These are phyloP conservation scores for Gastrolobium bilobum DNA, from an alignment of 306 rosid species.

Conservation along the genomic window DNA sequence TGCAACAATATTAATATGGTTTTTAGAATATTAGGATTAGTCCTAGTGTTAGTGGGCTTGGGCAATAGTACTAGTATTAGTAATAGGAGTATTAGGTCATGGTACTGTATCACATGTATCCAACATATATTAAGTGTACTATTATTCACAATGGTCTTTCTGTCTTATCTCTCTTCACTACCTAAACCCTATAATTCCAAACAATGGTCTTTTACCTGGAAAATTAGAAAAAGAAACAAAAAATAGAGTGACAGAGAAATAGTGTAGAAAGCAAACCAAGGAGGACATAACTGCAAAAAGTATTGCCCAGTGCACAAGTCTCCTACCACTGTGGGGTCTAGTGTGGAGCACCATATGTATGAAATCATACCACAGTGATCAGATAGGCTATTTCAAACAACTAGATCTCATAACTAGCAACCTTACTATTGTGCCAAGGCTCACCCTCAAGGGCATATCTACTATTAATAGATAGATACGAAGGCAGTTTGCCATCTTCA, in stretches of 20 bases:
- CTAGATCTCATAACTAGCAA: conserved; percentile 20
- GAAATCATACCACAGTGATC: neutral
- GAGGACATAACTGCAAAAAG: conserved; percentile 19
- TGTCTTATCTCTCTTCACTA: conserved; percentile 4
- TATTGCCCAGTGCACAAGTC: conserved; percentile 7
- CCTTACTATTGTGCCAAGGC: conserved; percentile 1
- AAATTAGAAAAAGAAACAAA: conserved; percentile 5
- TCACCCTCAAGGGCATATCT: neutral
- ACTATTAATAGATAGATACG: neutral
- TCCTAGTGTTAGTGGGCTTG: neutral
- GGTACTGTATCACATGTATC: conserved; percentile 3
- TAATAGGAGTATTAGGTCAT: conserved; percentile 11
- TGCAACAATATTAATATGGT: conserved; percentile 40
- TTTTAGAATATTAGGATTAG: conserved; percentile 6
- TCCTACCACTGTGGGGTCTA: neutral
- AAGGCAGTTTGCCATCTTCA: neutral
- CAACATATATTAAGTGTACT: neutral
- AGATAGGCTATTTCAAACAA: neutral
- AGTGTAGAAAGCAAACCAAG: conserved; percentile 5
- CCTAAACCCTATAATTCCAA: neutral
- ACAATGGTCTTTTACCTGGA: neutral
- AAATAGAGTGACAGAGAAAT: conserved; percentile 8
- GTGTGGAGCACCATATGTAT: neutral
- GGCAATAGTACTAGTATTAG: conserved; percentile 11
- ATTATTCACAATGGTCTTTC: neutral